These are phyloP conservation scores for Kuraishia borneana DNA, from an alignment of 805 yeast genomes.

Conservation along the genomic window DNA sequence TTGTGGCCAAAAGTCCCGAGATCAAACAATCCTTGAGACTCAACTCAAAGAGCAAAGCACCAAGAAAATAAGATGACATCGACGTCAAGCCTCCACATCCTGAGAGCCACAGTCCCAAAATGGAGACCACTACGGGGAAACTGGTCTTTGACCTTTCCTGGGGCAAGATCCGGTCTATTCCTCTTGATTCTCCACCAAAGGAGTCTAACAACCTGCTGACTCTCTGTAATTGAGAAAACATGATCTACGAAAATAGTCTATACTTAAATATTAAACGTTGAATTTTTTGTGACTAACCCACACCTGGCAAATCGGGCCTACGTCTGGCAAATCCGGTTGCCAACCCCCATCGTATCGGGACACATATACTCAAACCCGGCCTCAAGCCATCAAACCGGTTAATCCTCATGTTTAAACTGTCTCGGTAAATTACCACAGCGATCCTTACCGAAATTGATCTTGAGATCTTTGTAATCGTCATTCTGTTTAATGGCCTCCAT, in stretches of 20 bases:
- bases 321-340: too few species aligned
- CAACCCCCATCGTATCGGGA: too few species aligned
- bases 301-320: too few species aligned
- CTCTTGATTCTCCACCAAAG: conserved; percentile 61
- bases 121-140: conserved; percentile 21
- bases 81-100: conserved; percentile 87
- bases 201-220: conserved; percentile 32
- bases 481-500: conserved; percentile 81
- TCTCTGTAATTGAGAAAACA: conserved; percentile 5
- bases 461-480: conserved; percentile 55
- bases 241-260: too few species aligned
- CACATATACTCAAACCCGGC: too few species aligned
- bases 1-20: conserved; percentile 51
- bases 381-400: background rate
- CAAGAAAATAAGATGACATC: conserved; percentile 73
- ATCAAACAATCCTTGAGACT: conserved; percentile 55
- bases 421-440: conserved; percentile 93
- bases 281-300: too few species aligned
- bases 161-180: conserved; percentile 67
- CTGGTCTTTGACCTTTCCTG: conserved; percentile 27
- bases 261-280: too few species aligned
- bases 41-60: conserved; percentile 59
- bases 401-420: conserved; percentile 28
- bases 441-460: conserved; percentile 88
- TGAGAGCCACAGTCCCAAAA: conserved; percentile 70